Evolutionary conservation across 2,329 filamentous ascomycete genomes (phyloP).

Genomic region (Aspergillus eucalypticola): DNA sequence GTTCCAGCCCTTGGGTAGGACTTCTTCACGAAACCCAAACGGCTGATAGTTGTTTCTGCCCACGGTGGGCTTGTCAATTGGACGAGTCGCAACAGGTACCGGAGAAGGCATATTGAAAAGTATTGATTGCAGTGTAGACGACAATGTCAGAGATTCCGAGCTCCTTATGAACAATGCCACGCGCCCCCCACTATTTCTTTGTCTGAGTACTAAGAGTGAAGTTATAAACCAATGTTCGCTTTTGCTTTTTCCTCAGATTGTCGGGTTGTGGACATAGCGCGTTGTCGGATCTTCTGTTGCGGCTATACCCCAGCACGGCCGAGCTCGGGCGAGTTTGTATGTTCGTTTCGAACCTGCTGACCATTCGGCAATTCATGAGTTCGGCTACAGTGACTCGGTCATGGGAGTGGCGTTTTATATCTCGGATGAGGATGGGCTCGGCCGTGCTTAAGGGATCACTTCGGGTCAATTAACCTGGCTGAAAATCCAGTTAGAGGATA

Average conservation of each 20-base stretch:
- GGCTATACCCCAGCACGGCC: neutral
- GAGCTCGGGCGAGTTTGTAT: slow-evolving; percentile 1
- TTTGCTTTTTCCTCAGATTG: neutral
- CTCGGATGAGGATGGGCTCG: neutral
- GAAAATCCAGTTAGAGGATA: neutral
- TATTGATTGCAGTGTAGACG: neutral
- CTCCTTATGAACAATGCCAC: neutral
- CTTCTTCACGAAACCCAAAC: slow-evolving; percentile 2
- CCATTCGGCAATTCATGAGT: neutral
- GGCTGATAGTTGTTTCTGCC: slow-evolving; percentile 8
- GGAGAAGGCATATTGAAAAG: slow-evolving; percentile 3
- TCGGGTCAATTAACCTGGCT: neutral
- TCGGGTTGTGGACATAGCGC: neutral
- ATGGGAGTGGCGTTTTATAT: neutral
- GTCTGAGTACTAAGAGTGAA: neutral
- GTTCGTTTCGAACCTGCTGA: neutral
- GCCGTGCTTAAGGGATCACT: neutral
- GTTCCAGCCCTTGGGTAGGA: neutral
- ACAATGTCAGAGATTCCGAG: neutral
- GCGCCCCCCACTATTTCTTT: neutral
- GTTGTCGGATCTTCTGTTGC: neutral
- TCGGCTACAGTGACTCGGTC: neutral
- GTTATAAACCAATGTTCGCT: neutral
- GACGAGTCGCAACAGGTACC: slow-evolving; percentile 3
- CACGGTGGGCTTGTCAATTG: slow-evolving; percentile 6